Conservation (phyloP, 228 moss, liverwort and hornwort genomes). For the Sphagnum fallax region DNA sequence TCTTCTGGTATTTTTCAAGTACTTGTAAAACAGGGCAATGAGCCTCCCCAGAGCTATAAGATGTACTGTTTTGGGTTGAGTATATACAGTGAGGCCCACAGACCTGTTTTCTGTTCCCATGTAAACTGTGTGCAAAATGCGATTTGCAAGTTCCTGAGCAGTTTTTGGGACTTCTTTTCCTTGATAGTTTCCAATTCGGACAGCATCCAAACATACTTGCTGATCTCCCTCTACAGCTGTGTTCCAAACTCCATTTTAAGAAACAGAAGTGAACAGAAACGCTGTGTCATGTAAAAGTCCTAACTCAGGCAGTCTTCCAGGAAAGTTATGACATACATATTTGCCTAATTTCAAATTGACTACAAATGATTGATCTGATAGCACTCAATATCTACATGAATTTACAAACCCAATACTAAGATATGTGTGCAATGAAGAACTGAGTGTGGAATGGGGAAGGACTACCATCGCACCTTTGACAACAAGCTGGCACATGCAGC, state of each 20-base stretch:
- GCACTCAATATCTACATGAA: too few species aligned
- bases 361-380: background rate
- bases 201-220: constrained; percentile 68
- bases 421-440: too few species aligned
- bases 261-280: too few species aligned
- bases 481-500: constrained; percentile 97
- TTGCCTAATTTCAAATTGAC: background rate
- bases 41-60: too few species aligned
- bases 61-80: too few species aligned
- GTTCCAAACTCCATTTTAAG: background rate
- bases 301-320: too few species aligned
- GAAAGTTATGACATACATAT: background rate
- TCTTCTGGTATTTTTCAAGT: too few species aligned
- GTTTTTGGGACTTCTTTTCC: constrained; percentile 47
- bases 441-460: background rate
- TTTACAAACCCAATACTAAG: too few species aligned
- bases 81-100: background rate
- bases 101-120: constrained; percentile 94
- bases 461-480: constrained; percentile 35
- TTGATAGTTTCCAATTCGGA: constrained; percentile 81
- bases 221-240: constrained; percentile 84
- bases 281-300: too few species aligned
- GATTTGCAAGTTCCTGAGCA: constrained; percentile 73
- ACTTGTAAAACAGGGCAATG: too few species aligned
- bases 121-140: constrained; percentile 71